Evolutionary conservation across 129 eudicot genomes (phyloP), one percentile per base, ranked within the genome.

Genomic region (Pulicaria dysenterica): DNA sequence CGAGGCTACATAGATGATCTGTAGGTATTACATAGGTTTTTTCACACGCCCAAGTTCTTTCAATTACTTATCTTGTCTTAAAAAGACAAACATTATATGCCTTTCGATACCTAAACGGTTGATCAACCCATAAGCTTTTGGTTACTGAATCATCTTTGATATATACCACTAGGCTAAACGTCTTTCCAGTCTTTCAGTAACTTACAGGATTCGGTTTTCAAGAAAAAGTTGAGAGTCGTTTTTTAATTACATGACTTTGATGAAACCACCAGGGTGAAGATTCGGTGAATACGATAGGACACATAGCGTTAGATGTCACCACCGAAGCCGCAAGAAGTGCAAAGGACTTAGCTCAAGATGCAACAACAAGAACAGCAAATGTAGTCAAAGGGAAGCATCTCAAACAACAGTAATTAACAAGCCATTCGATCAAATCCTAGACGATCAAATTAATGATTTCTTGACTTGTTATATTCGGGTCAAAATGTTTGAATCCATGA

Each of bases 341-440:
- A 41, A 63, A 17, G 51, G 38, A 15, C 50, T 54, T 45, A 14
- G 69, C 51, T 15, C 11, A 45, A 9, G 51, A n/a, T 15, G 69
- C 38, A n/a, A 4, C 54, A 48, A 48, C 54, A 12, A 48, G 5
- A 48, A 48, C 55, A 12, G 7, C 38, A 42, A 43, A 63, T 17
- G 15, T 9, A 16, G 69, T 42, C 14, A 50, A 10, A n/a, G 47
- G 38, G 38, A 63, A 63, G 51, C 69, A 63, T 63, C 51, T 63
- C 69, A 63, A 63, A 42, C 51, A 63, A 16, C 51, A 7, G 51
- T 63, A 63, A 42, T 11, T 14, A 14, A 6, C 10, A 54, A 54
- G 31, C 31, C 31, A 24, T 24, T 24, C 31, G 31, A 24, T 24
- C 31, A 1, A 1, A 24, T 24, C 31, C 31, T 24, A 24, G 1